phyloP scores from a whole-genome alignment of 139 green algal species.

The Chlamydomonas asymmetrica region DNA sequence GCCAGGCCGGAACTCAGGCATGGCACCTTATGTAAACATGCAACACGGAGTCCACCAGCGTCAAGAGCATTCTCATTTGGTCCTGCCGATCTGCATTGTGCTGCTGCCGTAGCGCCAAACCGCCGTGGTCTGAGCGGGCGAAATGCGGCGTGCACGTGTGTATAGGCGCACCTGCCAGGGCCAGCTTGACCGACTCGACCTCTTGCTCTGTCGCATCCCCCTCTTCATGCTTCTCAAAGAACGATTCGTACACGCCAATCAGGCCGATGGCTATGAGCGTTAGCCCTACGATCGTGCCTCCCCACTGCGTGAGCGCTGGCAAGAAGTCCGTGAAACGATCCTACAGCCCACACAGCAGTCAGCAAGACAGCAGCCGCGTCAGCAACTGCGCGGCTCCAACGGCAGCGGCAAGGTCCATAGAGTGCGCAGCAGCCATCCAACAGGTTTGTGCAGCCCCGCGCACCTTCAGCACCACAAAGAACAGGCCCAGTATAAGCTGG shows the following conservation, averaged over 20 bases:
- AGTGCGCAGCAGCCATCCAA: too few relatives aligned
- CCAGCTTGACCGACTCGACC: conserved; percentile 35
- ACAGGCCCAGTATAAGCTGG: conserved; percentile 94
- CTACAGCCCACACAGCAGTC: too few relatives aligned
- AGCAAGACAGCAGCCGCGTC: too few relatives aligned
- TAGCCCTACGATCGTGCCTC: conserved; percentile 79
- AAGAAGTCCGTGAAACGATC: conserved; percentile 75
- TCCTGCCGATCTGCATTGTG: too few relatives aligned
- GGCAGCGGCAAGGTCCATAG: too few relatives aligned
- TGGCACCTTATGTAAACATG: too few relatives aligned
- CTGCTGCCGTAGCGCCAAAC: too few relatives aligned
- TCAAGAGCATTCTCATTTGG: too few relatives aligned
- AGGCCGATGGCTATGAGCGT: conserved; percentile 93
- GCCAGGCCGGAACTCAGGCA: background rate
- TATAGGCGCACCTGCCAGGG: conserved; percentile 48
- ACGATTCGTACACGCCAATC: conserved; percentile 88
- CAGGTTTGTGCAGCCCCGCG: background rate
- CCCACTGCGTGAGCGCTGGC: conserved; percentile 75
- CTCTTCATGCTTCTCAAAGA: conserved; percentile 47
- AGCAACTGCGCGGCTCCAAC: too few relatives aligned
- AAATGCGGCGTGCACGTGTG: too few relatives aligned
- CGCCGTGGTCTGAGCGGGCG: too few relatives aligned
- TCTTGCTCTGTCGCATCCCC: conserved; percentile 29
- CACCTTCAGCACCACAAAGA: conserved; percentile 88
- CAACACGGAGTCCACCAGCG: too few relatives aligned